Evolutionary conservation across 2,329 filamentous ascomycete species (phyloP), one percentile per base, ranked within the genome.

Genomic region (Orbilia oligospora): DNA sequence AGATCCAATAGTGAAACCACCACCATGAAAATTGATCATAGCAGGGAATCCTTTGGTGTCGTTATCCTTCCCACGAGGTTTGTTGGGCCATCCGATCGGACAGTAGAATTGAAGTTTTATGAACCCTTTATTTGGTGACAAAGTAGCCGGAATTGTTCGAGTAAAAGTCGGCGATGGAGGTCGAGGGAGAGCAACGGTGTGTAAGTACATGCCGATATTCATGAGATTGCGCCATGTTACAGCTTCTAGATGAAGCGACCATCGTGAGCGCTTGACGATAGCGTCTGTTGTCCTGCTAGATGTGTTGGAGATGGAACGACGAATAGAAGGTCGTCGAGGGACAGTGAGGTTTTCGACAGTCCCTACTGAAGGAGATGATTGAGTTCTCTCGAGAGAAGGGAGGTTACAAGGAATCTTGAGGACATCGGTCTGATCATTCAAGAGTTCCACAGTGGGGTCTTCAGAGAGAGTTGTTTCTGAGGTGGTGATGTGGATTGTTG

Each of bases 171-270:
- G 90, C 36, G 85, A 85, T 0, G 90, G 89, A 5, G 91, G 89
- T 63, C 87, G 86, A 5, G 90, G 90, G 49, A 87, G 85, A 0
- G 90, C 88, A 76, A 90, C 84, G 69, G 87, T 88, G 83, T 93
- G 91, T 46, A 93, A 85, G 76, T 88, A 86, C 90, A 92, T 92
- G 82, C 90, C 91, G 71, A 92, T 87, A 73, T 86, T 87, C 88
- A 92, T 92, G 49, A 92, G 86, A 71, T 88, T 87, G 66, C 91
- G 88, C 90, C 90, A 92, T 83, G 90, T 88, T 30, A 87, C 84
- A 56, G 91, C 91, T 83, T 91, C 88, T 66, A 90, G 81, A 70
- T 88, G 87, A 10, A 93, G 87, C 82, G 89, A 87, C 86, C 88
- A 89, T 84, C 90, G 87, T 3, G 87, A 78, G 24, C 80, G 81